These are phyloP conservation scores for Cyclocybe cylindracea DNA, from an alignment of 768 basidiomycete genomes.

Conservation along the genomic window DNA sequence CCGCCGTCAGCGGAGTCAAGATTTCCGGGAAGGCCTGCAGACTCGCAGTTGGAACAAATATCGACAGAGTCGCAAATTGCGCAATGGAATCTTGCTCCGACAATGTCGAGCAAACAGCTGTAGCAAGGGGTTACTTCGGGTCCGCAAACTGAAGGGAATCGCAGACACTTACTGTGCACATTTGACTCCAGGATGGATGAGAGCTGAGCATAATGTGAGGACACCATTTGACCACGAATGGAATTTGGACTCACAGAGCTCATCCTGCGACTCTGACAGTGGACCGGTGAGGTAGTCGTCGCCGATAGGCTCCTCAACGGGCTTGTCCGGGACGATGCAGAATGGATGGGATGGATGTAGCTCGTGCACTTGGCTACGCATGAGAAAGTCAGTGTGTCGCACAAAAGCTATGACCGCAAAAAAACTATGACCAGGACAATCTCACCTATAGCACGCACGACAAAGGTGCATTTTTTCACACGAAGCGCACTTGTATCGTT, in stretches of 20 bases:
- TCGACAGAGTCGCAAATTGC: constrained; percentile 84
- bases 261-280: constrained; percentile 47
- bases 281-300: constrained; percentile 33
- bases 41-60: constrained; percentile 87
- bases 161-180: constrained; percentile 74
- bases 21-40: constrained; percentile 82
- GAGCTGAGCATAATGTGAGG: constrained; percentile 41
- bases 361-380: constrained; percentile 79
- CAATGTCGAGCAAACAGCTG: constrained; percentile 87
- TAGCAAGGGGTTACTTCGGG: not conserved
- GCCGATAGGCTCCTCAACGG: constrained; percentile 38
- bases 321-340: constrained; percentile 73
- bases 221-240: not conserved
- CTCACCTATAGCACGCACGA: constrained; percentile 78
- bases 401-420: not conserved
- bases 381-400: not conserved
- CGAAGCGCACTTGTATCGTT: constrained; percentile 83
- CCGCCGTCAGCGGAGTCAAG: constrained; percentile 76
- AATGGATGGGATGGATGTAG: constrained; percentile 91
- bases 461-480: constrained; percentile 84
- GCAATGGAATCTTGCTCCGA: constrained; percentile 92
- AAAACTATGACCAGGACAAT: not conserved
- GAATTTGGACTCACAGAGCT: constrained; percentile 51
- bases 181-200: constrained; percentile 79
- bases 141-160: not conserved